Base-by-base conservation (phyloP, 2,329 filamentous ascomycete genomes). In the Cyclaneusma minus region DNA sequence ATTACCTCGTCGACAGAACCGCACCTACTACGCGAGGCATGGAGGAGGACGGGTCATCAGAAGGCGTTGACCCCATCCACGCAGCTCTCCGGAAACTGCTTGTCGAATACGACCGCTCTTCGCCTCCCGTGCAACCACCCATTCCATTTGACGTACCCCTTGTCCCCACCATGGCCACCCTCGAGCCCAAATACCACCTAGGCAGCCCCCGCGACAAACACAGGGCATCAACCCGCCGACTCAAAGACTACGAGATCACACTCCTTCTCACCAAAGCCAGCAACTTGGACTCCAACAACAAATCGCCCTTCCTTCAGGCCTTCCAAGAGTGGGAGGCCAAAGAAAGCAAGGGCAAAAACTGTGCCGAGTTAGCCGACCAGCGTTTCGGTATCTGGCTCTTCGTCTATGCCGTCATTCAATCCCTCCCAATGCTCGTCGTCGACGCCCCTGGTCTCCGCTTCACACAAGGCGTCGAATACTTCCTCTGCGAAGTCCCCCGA, bases 81-180 rank as follows among this genome's bases (percentile, higher is more conserved):
- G 64, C 73, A 20, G 82, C 80, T 2, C 58, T 95, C 23, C 72
- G 87, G 28, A 75, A 73, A 35, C 67, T 94, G 8, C 62, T 94
- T 35, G 74, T 68, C 38, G 87, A 95, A 51, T 94, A 84, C 43
- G 89, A 98, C 47, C 71, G 78, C 32, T 87, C 80, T 6, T 81
- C 76, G 9, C 83, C 87, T 1, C 89, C 89, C 0, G 84, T 95
- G 1, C 68, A 87, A 32, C 89, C 89, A 1, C 83, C 87, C 0
- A 72, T 95, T 29, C 87, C 89, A 0, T 95, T 87, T 43, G 87
- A 95, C 45, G 60, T 82, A 4, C 87, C 89, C 3, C 66, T 74
- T 36, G 52, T 91, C 13, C 87, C 87, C 1, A 66, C 64, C 1
- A 64, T 91, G 40, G 60, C 64, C 16, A 58, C 68, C 2, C 62